Percentiles rank a stretch among this genome's conserved stretches.
Evolutionary conservation across 2,329 filamentous ascomycete genomes (phyloP).

Genomic region (Penicillium sp.): DNA sequence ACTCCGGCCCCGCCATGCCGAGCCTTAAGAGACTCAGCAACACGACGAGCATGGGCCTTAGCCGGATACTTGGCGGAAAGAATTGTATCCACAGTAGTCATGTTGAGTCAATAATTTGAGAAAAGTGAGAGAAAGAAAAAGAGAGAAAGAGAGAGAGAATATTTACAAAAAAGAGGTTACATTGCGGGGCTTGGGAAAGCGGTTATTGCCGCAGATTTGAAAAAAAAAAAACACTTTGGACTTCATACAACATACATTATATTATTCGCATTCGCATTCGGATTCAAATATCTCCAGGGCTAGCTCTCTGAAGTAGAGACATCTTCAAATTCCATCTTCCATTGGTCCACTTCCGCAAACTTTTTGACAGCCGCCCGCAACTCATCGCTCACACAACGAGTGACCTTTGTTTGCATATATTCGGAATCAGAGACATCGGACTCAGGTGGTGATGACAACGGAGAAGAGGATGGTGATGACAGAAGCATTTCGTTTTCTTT

Average conservation of each 20-base stretch:
- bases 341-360: conserved; percentile 44
- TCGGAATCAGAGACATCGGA: conserved; percentile 32
- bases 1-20: conserved; percentile 65
- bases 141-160: neutral
- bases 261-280: neutral
- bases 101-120: conserved; percentile 13
- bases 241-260: neutral
- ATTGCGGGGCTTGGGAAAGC: conserved; percentile 21
- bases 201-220: conserved; percentile 5
- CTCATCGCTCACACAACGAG: conserved; percentile 36
- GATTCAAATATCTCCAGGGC: conserved; percentile 9
- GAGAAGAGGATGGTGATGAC: conserved; percentile 36
- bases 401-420: conserved; percentile 7
- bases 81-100: conserved; percentile 39
- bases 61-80: conserved; percentile 68
- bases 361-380: conserved; percentile 36
- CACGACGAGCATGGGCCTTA: conserved; percentile 79
- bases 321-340: conserved; percentile 47
- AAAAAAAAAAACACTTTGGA: too few species aligned
- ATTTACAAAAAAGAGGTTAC: conserved; percentile 15
- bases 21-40: conserved; percentile 72
- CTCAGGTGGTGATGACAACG: conserved; percentile 33
- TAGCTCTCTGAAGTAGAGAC: conserved; percentile 29
- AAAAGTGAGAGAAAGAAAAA: neutral
- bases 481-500: conserved; percentile 32